phyloP scores from a whole-genome alignment of 148 eudicot genomes.

The Amaranthus cruentus region DNA sequence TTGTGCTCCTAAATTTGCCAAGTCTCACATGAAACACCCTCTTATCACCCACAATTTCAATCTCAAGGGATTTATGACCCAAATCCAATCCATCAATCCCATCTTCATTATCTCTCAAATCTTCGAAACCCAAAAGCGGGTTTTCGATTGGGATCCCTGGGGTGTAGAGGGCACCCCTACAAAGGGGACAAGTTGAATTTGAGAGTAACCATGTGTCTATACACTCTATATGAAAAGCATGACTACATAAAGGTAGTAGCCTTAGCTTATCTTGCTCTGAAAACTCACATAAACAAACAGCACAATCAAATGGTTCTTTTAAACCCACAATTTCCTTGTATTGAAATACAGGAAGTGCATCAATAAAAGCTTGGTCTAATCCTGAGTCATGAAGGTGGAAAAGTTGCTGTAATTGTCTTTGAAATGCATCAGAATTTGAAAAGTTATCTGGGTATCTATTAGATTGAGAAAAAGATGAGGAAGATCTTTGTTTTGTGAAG shows the following conservation, averaged over 20 bases:
- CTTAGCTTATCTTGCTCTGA: constrained; percentile 58
- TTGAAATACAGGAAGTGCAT: constrained; percentile 69
- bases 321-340: constrained; percentile 64
- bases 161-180: constrained; percentile 68
- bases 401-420: constrained; percentile 68
- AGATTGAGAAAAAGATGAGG: constrained; percentile 32
- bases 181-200: constrained; percentile 84
- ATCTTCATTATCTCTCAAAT: constrained; percentile 36
- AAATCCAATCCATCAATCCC: constrained; percentile 27
- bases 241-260: constrained; percentile 73
- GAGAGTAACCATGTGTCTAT: constrained; percentile 90
- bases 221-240: constrained; percentile 89
- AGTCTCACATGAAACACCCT: constrained; percentile 76
- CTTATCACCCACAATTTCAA: constrained; percentile 34
- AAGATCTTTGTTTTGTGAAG: constrained; percentile 46
- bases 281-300: constrained; percentile 83
- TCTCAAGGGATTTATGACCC: constrained; percentile 34
- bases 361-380: constrained; percentile 75
- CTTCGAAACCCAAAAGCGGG: constrained; percentile 57
- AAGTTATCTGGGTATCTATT: constrained; percentile 41
- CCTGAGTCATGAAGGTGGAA: constrained; percentile 81
- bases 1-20: constrained; percentile 69
- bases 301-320: constrained; percentile 88
- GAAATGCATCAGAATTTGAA: constrained; percentile 40
- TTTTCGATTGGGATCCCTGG: constrained; percentile 56